Evolutionary conservation across 1,139 yeast genomes (phyloP), one percentile per base, ranked within the genome.

Genomic region (Hanseniaspora gamundiae): DNA sequence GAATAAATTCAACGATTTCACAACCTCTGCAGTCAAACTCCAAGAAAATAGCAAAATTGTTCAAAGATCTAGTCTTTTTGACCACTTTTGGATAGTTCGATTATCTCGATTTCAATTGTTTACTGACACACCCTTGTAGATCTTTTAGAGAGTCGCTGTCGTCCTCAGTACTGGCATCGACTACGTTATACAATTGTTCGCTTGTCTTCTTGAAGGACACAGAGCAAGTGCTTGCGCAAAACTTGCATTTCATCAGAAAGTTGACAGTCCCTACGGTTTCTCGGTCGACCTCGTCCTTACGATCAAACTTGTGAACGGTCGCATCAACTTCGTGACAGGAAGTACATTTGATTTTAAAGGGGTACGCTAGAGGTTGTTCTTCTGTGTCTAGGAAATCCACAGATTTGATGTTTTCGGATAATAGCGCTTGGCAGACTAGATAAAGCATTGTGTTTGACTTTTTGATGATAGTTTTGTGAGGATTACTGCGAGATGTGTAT

Each of bases 11-110:
- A 8, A 70, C 67, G 42, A 87, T 68, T 42, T 85, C 94, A 43
- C 86, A 62, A 5, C 98, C 98, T 55, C 98, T 73, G 41, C 88
- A 74, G 58, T 91, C 97, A 46, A 91, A 74, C 41, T 78, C 78
- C 38, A 87, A 66, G 40, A 87, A 55, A 3, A 68, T 64, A 10
- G 71, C 72, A 38, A 59, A 62, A 31, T 60, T 55, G 10, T 58
- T 61, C 13, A 62, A 13, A 60, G 56, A 40, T 62, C 59, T 47
- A 19, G 48, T 45, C 28, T 49, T 53, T 17, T 55, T 49, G 24
- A 58, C 52, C 27, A 45, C 35, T 16, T 49, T 54, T 19, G 36
- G n/a, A n/a, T 17, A 33, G 22, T 33, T 33, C 11, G n/a, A 16
- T 6, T 20, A 35, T 26, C 24, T 27, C 4, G 14, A 16, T 17